These are phyloP conservation scores for Fusarium scirpi DNA, from an alignment of 2,329 filamentous ascomycete species.

Conservation along the genomic window DNA sequence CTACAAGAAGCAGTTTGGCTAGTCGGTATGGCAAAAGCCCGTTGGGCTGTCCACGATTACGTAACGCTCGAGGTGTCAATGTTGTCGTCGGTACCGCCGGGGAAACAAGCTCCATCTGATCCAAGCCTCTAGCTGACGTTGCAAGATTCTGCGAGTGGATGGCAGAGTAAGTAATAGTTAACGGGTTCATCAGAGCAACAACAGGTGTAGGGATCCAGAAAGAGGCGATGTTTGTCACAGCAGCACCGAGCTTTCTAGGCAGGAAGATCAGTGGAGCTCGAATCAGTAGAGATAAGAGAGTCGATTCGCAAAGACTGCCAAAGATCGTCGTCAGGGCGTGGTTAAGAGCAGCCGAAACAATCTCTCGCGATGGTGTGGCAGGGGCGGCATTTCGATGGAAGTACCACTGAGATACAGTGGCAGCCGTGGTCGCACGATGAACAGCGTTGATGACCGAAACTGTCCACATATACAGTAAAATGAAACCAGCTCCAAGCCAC, in stretches of 20 bases:
- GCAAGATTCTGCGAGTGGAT: conserved; percentile 90
- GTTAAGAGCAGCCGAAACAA: conserved; percentile 83
- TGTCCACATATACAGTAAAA: conserved; percentile 96
- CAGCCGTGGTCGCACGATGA: conserved; percentile 90
- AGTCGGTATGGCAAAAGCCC: conserved; percentile 88
- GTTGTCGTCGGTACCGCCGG: conserved; percentile 80
- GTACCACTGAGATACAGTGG: conserved; percentile 98
- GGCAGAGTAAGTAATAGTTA: conserved; percentile 91
- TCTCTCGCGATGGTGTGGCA: conserved; percentile 79
- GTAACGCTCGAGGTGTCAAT: conserved; percentile 67
- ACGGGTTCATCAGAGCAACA: conserved; percentile 86
- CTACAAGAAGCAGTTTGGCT: conserved; percentile 90
- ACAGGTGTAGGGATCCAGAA: conserved; percentile 88
- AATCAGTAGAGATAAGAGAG: conserved; percentile 82
- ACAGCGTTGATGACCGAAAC: conserved; percentile 87
- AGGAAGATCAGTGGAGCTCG: conserved; percentile 87
- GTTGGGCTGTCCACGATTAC: conserved; percentile 56
- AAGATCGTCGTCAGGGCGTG: conserved; percentile 90
- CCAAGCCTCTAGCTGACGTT: conserved; percentile 81
- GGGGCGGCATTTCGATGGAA: conserved; percentile 91
- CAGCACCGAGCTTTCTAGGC: conserved; percentile 72
- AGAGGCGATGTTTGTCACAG: conserved; percentile 80
- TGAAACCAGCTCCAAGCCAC: conserved; percentile 94
- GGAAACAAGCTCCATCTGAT: conserved; percentile 84
- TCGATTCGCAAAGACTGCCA: conserved; percentile 91